Conservation (phyloP, 805 yeast species). For the Kurtzmaniella cleridarum region DNA sequence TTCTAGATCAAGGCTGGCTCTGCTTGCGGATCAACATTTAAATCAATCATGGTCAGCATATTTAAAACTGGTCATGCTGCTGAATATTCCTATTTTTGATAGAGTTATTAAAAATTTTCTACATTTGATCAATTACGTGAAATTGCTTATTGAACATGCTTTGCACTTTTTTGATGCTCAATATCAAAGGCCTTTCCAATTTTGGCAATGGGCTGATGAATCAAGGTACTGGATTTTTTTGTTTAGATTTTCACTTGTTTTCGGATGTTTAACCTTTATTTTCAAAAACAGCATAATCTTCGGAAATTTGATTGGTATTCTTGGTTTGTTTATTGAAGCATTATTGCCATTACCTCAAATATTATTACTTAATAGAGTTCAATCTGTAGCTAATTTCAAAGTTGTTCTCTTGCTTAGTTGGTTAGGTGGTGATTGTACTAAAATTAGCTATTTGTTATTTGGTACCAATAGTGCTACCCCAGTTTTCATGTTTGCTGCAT, state of each 20-base stretch:
- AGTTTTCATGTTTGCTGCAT: constrained; percentile 63
- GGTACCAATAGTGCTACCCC: constrained; percentile 68
- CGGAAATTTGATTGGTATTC: constrained; percentile 50
- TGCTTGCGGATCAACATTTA: not conserved
- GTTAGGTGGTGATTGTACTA: constrained; percentile 84
- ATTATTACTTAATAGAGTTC: constrained; percentile 57
- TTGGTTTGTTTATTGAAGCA: constrained; percentile 68
- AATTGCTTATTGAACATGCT: constrained; percentile 18
- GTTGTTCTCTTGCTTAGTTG: constrained; percentile 71
- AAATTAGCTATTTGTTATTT: constrained; percentile 65
- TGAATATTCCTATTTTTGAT: not conserved
- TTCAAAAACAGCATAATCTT: constrained; percentile 32
- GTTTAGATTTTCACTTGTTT: constrained; percentile 35
- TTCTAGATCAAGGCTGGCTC: no score
- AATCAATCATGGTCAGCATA: not conserved
- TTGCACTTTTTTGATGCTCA: constrained; percentile 66
- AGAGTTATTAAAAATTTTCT: not conserved
- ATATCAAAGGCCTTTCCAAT: constrained; percentile 56
- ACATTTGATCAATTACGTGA: not conserved
- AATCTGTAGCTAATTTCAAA: constrained; percentile 75
- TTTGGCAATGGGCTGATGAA: constrained; percentile 84
- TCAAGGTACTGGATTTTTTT: constrained; percentile 60
- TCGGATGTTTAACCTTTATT: constrained; percentile 36
- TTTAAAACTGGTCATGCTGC: no score
- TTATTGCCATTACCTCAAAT: constrained; percentile 75